These are phyloP conservation scores for Phaseolus lunatus DNA, from an alignment of 306 rosid genomes.

Conservation along the genomic window DNA sequence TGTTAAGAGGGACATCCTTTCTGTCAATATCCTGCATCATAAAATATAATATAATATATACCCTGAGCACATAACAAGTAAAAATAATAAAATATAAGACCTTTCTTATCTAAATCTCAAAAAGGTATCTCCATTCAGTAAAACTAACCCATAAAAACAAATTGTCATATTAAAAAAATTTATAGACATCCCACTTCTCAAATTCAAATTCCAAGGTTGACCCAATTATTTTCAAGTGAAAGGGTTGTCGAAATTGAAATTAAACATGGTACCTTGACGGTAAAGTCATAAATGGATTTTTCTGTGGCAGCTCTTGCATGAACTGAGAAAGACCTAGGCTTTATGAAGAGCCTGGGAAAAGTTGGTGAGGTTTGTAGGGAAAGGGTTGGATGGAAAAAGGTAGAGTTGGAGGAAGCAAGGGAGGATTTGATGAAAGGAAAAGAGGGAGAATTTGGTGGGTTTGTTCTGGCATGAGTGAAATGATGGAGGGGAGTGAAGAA, in stretches of 20 bases:
- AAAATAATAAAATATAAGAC: neutral
- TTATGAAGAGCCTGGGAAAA: slow-evolving; percentile 43
- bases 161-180: neutral
- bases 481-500: slow-evolving; percentile 50
- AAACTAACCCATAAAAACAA: neutral
- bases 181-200: neutral
- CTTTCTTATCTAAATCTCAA: neutral
- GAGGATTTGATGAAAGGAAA: slow-evolving; percentile 60
- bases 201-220: slow-evolving; percentile 32
- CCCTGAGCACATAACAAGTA: neutral
- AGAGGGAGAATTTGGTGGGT: slow-evolving; percentile 35
- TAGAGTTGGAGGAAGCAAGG: slow-evolving; percentile 68
- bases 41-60: slow-evolving; percentile 8
- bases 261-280: slow-evolving; percentile 70
- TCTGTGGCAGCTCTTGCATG: slow-evolving; percentile 81
- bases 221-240: slow-evolving; percentile 5
- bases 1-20: slow-evolving; percentile 82
- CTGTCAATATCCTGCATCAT: slow-evolving; percentile 85
- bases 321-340: slow-evolving; percentile 59
- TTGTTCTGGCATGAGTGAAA: slow-evolving; percentile 41
- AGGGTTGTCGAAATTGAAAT: slow-evolving; percentile 1
- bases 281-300: slow-evolving; percentile 79
- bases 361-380: slow-evolving; percentile 47
- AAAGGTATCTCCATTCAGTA: neutral
- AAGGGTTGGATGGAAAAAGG: slow-evolving; percentile 56